Evolutionary conservation across 805 yeast genomes (phyloP), one percentile per base, ranked within the genome.

Genomic region (Ogataea populi-albae): DNA sequence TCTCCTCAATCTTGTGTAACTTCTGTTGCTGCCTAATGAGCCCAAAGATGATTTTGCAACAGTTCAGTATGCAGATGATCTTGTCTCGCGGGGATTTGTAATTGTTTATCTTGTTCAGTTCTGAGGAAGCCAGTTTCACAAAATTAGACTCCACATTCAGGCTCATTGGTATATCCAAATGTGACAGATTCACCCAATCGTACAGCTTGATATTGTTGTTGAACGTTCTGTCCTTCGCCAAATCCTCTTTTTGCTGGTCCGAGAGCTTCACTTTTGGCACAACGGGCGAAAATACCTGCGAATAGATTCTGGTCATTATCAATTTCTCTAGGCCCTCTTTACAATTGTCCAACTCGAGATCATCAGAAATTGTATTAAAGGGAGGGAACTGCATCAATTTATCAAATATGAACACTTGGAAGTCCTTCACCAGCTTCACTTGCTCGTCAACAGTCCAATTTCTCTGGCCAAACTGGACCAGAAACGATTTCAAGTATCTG

Each of bases 41-140:
- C 8, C 95, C 94, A 66, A 88, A 89, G 5, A 94, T 81, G 15
- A 93, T 89, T 59, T 91, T 91, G 55, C 97, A 91, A 35, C 93
- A 79, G 61, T 93, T 94, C 43, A 93, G 68, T 3, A 93, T 70
- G 57, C 98, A 93, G 24, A 93, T 86, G 44, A 87, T 78, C 54
- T 93, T 93, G 55, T 94, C 98, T 35, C 98, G 69, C 11, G 98
- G 98, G 0, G 98, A 91, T 49, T 94, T 75, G 57, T 83, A 94
- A 35, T 76, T 71, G 58, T 84, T 83, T 52, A 93, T 79, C 49
- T 87, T 87, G 44, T 69, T 66, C 32, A 93, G 68, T 59, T 93
- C 98, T 9, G 66, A 67, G 1, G 80, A 72, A 0, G 97, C 93
- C 38, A 83, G 69, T 49, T 57, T 69, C 48, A 78, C 72, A 59